Evolutionary conservation across 2,329 filamentous ascomycete genomes (phyloP), one percentile per base, ranked within the genome.

Genomic region (Pyrenochaeta sp.): DNA sequence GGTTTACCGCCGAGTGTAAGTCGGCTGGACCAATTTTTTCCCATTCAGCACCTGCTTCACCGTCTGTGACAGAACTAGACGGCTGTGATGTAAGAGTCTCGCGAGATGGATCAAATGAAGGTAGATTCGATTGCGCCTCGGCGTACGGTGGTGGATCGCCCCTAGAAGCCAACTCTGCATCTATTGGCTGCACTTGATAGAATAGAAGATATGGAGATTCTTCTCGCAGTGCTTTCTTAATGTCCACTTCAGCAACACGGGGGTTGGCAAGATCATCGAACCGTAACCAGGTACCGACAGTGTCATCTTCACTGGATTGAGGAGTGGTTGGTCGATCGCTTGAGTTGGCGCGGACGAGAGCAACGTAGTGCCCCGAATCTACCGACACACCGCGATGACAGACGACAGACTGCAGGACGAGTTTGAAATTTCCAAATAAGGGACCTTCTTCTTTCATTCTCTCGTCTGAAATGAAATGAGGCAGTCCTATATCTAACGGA

Each of bases 171-270:
- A 74, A 71, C 51, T 87, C 81, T 42, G 92, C 88, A 20, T 90
- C 83, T 61, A 95, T 90, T 0, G 93, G 92, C 20, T 95, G 82
- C 27, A 97, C 89, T 69, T 96, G 93, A 64, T 96, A 99, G 71
- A 97, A 97, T 0, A 99, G 77, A 6, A 97, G 81, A 67, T 97
- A 97, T 0, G 94, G 93, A 68, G 90, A 95, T 68, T 96, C 92
- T n/a, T 87, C 81, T 55, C 84, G 87, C 35, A 97, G 74, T 0
- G 89, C 87, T 55, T 87, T 74, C 49, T 89, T 86, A 51, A 96
- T 87, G 60, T 95, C 84, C 35, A 96, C 85, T 41, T 87, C 80
- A 0, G 79, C 80, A 3, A 97, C 87, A 18, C 93, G 83, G 42
- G 85, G 80, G 23, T 81, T 76, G 1, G 83, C 75, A n/a, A 97